A percentile compares a stretch with the other conserved stretches of the same genome.
phyloP scores from a whole-genome alignment of 2,329 filamentous ascomycete genomes.

The Hymenoscyphus linearis region DNA sequence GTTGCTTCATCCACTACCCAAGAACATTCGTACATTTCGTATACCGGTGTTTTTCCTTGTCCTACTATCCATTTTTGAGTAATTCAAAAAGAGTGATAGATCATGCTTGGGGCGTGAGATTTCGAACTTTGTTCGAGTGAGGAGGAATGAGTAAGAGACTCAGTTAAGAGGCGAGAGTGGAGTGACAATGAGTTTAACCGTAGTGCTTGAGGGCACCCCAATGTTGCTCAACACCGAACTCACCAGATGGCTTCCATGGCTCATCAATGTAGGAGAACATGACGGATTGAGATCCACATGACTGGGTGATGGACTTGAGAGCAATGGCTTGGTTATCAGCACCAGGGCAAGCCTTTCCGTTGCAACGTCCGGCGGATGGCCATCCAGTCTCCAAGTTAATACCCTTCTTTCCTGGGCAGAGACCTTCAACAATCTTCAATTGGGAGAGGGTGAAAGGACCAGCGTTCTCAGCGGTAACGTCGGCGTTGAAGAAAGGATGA shows the following conservation, averaged over 20 bases:
- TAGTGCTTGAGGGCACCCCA: conserved; percentile 53
- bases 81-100: background rate
- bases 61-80: background rate
- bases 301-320: conserved; percentile 63
- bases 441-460: conserved; percentile 72
- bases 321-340: conserved; percentile 62
- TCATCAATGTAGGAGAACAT: conserved; percentile 82
- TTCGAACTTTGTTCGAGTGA: background rate
- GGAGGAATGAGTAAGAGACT: background rate
- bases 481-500: conserved; percentile 88
- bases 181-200: background rate
- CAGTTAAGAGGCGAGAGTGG: background rate
- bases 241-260: conserved; percentile 69
- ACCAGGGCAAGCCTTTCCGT: conserved; percentile 69
- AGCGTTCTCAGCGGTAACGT: conserved; percentile 56
- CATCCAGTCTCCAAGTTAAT: conserved; percentile 90
- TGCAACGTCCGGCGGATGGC: conserved; percentile 65
- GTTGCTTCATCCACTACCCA: background rate
- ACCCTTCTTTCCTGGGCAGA: conserved; percentile 68
- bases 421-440: conserved; percentile 61
- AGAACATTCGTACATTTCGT: background rate
- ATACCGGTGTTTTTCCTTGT: background rate
- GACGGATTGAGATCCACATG: conserved; percentile 62
- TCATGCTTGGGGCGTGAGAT: background rate
- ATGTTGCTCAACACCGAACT: conserved; percentile 69